Conservation (phyloP, 2,329 filamentous ascomycete genomes). For the Fusarium sp. region DNA sequence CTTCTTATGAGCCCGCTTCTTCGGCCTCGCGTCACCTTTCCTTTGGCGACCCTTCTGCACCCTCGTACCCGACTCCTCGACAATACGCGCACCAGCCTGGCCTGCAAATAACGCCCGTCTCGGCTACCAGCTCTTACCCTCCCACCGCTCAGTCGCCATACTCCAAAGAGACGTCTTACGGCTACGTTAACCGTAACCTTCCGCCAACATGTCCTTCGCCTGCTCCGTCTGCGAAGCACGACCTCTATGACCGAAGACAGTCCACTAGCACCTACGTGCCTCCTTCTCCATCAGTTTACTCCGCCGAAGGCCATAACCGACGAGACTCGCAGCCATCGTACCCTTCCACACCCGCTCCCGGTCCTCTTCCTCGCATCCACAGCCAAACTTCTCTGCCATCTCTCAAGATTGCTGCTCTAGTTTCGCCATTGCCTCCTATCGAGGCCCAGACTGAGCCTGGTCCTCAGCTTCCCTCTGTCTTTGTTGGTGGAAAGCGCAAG, state of each 20-base stretch:
- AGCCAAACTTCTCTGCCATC: slow-evolving; percentile 54
- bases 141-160: slow-evolving; percentile 60
- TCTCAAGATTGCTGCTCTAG: slow-evolving; percentile 56
- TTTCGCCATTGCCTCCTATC: slow-evolving; percentile 56
- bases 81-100: slow-evolving; percentile 58
- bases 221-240: slow-evolving; percentile 51
- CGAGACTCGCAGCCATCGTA: slow-evolving; percentile 53
- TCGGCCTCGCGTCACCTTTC: slow-evolving; percentile 53
- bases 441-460: slow-evolving; percentile 54
- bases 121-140: slow-evolving; percentile 54
- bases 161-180: slow-evolving; percentile 59
- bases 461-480: slow-evolving; percentile 47
- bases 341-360: slow-evolving; percentile 47
- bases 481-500: slow-evolving; percentile 57
- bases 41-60: slow-evolving; percentile 54
- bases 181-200: slow-evolving; percentile 50
- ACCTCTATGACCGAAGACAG: slow-evolving; percentile 57
- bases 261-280: slow-evolving; percentile 57
- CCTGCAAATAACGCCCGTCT: slow-evolving; percentile 54
- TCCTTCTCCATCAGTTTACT: slow-evolving; percentile 56
- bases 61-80: slow-evolving; percentile 55
- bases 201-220: slow-evolving; percentile 54
- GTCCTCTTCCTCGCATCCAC: slow-evolving; percentile 48
- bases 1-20: slow-evolving; percentile 53
- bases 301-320: slow-evolving; percentile 50